Base-by-base conservation (phyloP, 495 filamentous ascomycete genomes). In the Aspergillus haitiensis region DNA sequence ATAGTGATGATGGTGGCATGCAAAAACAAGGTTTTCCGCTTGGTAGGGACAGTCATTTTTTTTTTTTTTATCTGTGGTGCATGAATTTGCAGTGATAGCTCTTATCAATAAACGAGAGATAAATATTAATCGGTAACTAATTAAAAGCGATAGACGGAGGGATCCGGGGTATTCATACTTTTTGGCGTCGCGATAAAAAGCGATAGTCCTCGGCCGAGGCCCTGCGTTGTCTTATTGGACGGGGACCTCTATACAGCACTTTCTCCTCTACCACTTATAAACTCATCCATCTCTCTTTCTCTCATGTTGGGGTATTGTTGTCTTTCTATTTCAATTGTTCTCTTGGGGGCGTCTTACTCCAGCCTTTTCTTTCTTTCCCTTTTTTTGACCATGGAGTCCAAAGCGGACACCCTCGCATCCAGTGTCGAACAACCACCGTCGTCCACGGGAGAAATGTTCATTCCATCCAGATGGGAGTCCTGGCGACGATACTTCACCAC, bases 1-100 rank as follows among this genome's bases (percentile, higher is more conserved):
- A 81, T 67, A 1, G 78, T 81, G 44, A 79, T 69, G 33, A 81
- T 74, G 7, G 75, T 78, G 10, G 73, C 73, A 33, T 62, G 54
- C 7, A 49, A 2, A 31, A 56, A 61, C 9, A 61, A 21, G 11
- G 47, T 52, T 15, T 13, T 45, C 10, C 7, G 42, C 42, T 15
- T 7, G 7, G 3, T 46, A n/a, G 42, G 42, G 4, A 27, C 21
- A 27, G 21, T 42, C 15, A 42, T 42, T 9, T 42, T 8, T 8
- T 12, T 11, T 15, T 42, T 42, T 42, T 42, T 12, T 35, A 34
- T 9, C 6, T 35, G 27, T 36, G 5, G 32, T 42, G 12, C 31
- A 42, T 3, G 12, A 42, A 21, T 18, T 12, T 15, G 34, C 3
- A 3, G 21, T 27, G 21, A 27, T 54, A 34, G 2, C 34, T 27